A percentile compares a stretch with the other conserved stretches of the same genome.
Evolutionary conservation across 257 asterid species (phyloP).

Genomic region (Solanum paucissectum): DNA sequence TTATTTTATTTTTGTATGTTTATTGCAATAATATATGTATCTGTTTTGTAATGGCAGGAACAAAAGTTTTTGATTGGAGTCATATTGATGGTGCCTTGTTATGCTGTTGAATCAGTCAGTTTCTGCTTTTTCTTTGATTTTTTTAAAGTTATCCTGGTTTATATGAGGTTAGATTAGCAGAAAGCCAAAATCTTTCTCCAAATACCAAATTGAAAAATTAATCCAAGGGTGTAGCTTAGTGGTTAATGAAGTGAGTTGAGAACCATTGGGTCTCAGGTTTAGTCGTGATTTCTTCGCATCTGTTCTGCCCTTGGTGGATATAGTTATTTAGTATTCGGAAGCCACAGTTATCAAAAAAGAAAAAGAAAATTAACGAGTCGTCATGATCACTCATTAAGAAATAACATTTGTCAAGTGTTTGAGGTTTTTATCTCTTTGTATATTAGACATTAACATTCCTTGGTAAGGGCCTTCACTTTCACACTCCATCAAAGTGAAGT

Average conservation of each 20-base stretch:
- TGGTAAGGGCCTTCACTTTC: not conserved
- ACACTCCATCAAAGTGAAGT: not conserved
- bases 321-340: not conserved
- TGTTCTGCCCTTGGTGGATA: not conserved
- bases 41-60: slow-evolving; percentile 35
- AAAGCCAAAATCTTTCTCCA: not conserved
- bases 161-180: not conserved
- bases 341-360: not conserved
- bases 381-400: not conserved
- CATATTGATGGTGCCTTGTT: slow-evolving; percentile 86
- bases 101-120: slow-evolving; percentile 84
- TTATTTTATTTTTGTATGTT: not conserved
- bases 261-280: not conserved
- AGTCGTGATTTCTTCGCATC: not conserved
- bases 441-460: not conserved
- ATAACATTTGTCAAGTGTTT: not conserved
- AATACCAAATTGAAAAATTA: not conserved
- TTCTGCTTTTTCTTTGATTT: not conserved
- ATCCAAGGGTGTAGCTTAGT: not conserved
- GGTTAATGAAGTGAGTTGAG: not conserved
- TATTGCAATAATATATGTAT: not conserved
- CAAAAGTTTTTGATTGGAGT: slow-evolving; percentile 94
- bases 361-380: not conserved
- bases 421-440: not conserved
- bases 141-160: not conserved